Base-by-base conservation (phyloP, 805 yeast species). In the Ogataea nitratoaversa region DNA sequence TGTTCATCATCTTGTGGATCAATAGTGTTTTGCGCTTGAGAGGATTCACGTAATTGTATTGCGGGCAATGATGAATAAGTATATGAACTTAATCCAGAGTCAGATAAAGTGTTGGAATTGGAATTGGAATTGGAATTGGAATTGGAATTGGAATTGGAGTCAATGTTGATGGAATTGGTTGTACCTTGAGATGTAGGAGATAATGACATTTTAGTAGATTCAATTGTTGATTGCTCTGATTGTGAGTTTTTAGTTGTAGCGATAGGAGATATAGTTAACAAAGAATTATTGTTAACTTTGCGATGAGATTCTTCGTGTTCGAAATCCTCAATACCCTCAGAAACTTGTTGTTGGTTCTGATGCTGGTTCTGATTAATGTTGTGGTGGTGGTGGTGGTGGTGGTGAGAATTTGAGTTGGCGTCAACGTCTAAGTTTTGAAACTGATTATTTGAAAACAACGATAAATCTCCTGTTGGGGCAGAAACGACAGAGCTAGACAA, bases 361-460 rank as follows among this genome's bases (percentile, higher is more conserved):
- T n/a, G n/a, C n/a, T n/a, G n/a, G n/a, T n/a, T n/a, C n/a, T n/a
- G 25, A 22, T 22, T 22, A 11, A 7, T 22, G 25, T 22, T 22
- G 25, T 8, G 25, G 11, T 22, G 25, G 11, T 22, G 25, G 43
- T 29, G 28, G 47, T 34, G 8, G 41, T 17, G 12, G 34, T 29
- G 20, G 16, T n/a, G n/a, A n/a, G n/a, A n/a, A n/a, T n/a, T n/a
- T n/a, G n/a, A n/a, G n/a, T 32, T 35, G 19, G 48, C 47, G 29
- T 42, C 40, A 19, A 47, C 47, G 32, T 53, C 58, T 27, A 52
- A 43, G 24, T 49, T 57, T 13, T 45, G 53, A 37, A 56, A 56
- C 20, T 49, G 41, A 34, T 49, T 42, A 47, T 54, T 49, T n/a
- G 49, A 43, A 40, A 52, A 56, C 19, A 47, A 39, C 5, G 57